These are phyloP conservation scores for Thelephora aurantiotincta DNA, from an alignment of 768 basidiomycete genomes.

Conservation along the genomic window DNA sequence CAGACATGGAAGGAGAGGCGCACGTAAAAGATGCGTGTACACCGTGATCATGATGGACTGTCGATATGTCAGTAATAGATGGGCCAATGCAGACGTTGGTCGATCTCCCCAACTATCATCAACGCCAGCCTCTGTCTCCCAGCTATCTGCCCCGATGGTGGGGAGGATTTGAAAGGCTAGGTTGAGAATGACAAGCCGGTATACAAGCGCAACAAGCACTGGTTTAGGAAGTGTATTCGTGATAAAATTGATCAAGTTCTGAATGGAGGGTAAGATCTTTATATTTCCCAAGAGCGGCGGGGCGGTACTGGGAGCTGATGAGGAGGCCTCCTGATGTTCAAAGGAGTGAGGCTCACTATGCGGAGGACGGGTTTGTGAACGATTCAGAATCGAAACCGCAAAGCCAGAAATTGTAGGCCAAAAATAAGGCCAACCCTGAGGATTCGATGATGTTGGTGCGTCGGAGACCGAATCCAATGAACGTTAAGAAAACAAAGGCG, in stretches of 20 bases:
- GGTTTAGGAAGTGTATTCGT: constrained; percentile 80
- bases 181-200: constrained; percentile 70
- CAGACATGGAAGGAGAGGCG: constrained; percentile 17
- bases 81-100: constrained; percentile 71
- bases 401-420: constrained; percentile 86
- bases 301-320: constrained; percentile 4
- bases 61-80: constrained; percentile 65
- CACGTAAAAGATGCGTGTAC: constrained; percentile 75
- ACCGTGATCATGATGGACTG: constrained; percentile 79
- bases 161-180: constrained; percentile 73
- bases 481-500: constrained; percentile 77
- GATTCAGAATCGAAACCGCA: constrained; percentile 70
- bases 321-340: not conserved
- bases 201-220: constrained; percentile 63
- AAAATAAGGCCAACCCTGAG: constrained; percentile 71
- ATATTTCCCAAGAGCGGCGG: constrained; percentile 61
- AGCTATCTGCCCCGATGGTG: constrained; percentile 69
- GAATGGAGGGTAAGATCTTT: constrained; percentile 48
- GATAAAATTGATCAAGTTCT: constrained; percentile 68
- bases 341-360: constrained; percentile 41
- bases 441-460: constrained; percentile 91
- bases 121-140: constrained; percentile 53
- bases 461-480: constrained; percentile 81
- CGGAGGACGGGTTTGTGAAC: constrained; percentile 57
- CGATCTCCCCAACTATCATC: constrained; percentile 59